A percentile compares a stretch with the other conserved stretches of the same genome.
Conservation (phyloP, 148 eudicot species). For the Drosera capensis region DNA sequence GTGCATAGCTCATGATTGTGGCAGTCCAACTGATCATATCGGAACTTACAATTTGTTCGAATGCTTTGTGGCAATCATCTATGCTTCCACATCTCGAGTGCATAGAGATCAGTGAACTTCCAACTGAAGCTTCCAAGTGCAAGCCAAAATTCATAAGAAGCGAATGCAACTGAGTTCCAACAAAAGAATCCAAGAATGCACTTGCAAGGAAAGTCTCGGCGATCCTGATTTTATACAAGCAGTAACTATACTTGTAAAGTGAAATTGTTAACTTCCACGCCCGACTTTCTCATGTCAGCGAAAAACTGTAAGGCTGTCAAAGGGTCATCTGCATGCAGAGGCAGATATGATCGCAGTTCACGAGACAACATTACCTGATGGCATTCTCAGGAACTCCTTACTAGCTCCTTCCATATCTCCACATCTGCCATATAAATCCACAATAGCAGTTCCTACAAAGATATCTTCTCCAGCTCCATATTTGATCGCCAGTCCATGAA, state of each 20-base stretch:
- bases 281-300: conserved; percentile 33
- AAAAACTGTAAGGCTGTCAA: conserved; percentile 43
- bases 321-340: conserved; percentile 44
- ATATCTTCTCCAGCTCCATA: conserved; percentile 48
- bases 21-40: conserved; percentile 74
- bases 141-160: conserved; percentile 39
- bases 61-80: conserved; percentile 45
- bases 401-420: conserved; percentile 51
- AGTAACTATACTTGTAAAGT: conserved; percentile 57
- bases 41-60: conserved; percentile 33
- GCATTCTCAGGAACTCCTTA: conserved; percentile 50
- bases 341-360: conserved; percentile 74
- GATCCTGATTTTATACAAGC: conserved; percentile 43
- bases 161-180: conserved; percentile 48
- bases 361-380: conserved; percentile 57
- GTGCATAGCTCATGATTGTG: conserved; percentile 62
- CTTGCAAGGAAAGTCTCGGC: conserved; percentile 37
- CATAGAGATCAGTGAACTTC: conserved; percentile 60
- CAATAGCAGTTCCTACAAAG: conserved; percentile 50
- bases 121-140: conserved; percentile 44
- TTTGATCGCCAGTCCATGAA: conserved; percentile 67
- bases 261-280: conserved; percentile 47
- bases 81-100: conserved; percentile 60
- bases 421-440: conserved; percentile 65
- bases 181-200: conserved; percentile 52